Base-by-base conservation (phyloP, 2,329 filamentous ascomycete genomes). In the Cyphellophora attinorum region DNA sequence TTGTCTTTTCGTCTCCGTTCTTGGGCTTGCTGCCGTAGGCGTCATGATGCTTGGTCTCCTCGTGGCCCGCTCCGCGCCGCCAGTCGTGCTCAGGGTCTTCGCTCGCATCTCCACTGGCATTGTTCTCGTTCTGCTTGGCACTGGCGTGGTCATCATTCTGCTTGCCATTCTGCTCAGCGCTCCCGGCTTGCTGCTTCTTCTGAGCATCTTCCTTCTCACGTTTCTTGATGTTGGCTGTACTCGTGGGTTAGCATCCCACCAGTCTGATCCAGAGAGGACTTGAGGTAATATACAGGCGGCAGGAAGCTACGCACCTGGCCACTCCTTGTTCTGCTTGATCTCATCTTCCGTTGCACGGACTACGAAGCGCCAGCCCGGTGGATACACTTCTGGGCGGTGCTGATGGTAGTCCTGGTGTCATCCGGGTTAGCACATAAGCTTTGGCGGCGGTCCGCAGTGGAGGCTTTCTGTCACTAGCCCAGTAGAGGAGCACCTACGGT, bases 291-390 rank as follows among this genome's bases (percentile, higher is more conserved):
- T n/a, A n/a, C n/a, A n/a, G n/a, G n/a, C n/a, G n/a, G n/a, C n/a
- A n/a, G n/a, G n/a, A n/a, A n/a, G n/a, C n/a, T 27, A 28, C 30
- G 8, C 8, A 39, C 33, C 58, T 0, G 65, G 66, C 67, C 67
- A 72, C 1, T 57, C 46, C 39, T 72, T 55, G 5, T 57, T 45
- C 23, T 65, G 57, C 48, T 68, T 72, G 36, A 72, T 55, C 51
- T 59, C 66, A 33, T 67, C 57, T 38, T 72, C 67, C 0, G 64
- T 64, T 6, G 58, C 56, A 21, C 70, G 54, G 0, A 72, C 50
- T 8, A 70, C 63, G 43, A 64, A 69, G 21, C 68, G 54, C 67
- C 68, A 72, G 5, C 64, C 62, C 4, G 58, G 33, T 3, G 65
- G 62, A 34, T 61, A 59, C 19, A 64, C 58, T 12, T 64, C 56